These are phyloP conservation scores for Carex parvula DNA, from an alignment of 176 grass and related monocot genomes.

Conservation along the genomic window DNA sequence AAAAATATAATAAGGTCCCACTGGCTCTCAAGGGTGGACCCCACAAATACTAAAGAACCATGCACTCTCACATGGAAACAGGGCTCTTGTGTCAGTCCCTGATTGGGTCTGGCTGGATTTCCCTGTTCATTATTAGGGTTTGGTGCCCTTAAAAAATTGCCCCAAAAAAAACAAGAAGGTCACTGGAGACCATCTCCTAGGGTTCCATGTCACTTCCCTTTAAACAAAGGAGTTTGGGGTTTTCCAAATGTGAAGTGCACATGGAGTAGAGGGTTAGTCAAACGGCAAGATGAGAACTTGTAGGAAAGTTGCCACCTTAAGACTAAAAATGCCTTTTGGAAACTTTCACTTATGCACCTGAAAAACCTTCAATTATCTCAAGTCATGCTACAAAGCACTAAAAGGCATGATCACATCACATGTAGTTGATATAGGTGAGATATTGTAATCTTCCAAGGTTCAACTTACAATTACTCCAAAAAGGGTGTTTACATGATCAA, in stretches of 20 bases:
- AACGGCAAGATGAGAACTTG: slow-evolving; percentile 28
- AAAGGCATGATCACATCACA: background rate
- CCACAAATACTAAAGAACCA: slow-evolving; percentile 43
- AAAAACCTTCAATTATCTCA: background rate
- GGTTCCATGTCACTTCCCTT: slow-evolving; percentile 22
- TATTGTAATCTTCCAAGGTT: background rate
- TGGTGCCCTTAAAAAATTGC: slow-evolving; percentile 8
- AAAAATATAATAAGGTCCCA: slow-evolving; percentile 25
- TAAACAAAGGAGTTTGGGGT: slow-evolving; percentile 23
- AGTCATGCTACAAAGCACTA: background rate
- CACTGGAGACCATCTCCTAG: slow-evolving; percentile 17
- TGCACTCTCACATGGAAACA: slow-evolving; percentile 79
- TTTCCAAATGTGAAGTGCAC: slow-evolving; percentile 25
- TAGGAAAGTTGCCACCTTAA: background rate
- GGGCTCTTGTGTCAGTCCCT: slow-evolving; percentile 60
- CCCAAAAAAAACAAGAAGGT: background rate
- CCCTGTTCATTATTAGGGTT: slow-evolving; percentile 53
- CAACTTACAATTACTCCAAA: background rate
- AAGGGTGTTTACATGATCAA: background rate
- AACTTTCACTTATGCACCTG: slow-evolving; percentile 1
- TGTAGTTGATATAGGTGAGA: background rate
- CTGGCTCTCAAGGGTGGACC: slow-evolving; percentile 10
- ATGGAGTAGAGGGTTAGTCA: slow-evolving; percentile 19
- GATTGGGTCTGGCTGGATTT: slow-evolving; percentile 49
- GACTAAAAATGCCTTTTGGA: background rate